Percentiles rank a stretch among this genome's conserved stretches.
Evolutionary conservation across 1,284 basidiomycete genomes (phyloP).

Genomic region (Irpex rosettiformis): DNA sequence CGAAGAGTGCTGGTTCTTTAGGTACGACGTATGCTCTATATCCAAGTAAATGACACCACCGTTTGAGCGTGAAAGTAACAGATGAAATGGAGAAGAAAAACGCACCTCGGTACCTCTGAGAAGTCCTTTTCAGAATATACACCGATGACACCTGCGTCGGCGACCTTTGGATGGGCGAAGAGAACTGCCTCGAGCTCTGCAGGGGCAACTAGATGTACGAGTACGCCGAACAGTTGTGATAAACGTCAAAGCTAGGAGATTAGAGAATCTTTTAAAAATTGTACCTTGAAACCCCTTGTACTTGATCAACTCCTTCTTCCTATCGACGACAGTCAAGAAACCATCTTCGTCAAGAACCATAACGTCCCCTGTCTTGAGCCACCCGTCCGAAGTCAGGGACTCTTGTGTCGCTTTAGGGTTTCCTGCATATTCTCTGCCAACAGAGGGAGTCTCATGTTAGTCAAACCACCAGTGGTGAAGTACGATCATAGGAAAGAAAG

Average conservation of each 20-base stretch:
- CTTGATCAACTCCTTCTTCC: conserved; percentile 43
- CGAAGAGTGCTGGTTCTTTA: conserved; percentile 27
- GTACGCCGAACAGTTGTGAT: neutral
- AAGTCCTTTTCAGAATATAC: conserved; percentile 36
- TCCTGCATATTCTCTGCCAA: conserved; percentile 14
- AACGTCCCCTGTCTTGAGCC: conserved; percentile 45
- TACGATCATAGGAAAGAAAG: too few relatives aligned
- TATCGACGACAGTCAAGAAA: conserved; percentile 21
- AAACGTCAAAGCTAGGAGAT: too few relatives aligned
- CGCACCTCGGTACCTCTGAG: conserved; percentile 73
- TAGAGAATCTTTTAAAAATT: neutral
- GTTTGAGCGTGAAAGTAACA: neutral
- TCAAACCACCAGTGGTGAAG: too few relatives aligned
- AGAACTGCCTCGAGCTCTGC: conserved; percentile 20
- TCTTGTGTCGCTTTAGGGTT: conserved; percentile 15
- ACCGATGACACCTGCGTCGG: conserved; percentile 26
- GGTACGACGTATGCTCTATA: conserved; percentile 70
- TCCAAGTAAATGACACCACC: too few relatives aligned
- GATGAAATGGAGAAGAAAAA: neutral
- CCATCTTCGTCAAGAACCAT: conserved; percentile 33
- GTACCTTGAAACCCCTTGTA: conserved; percentile 19
- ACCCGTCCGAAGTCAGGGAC: conserved; percentile 25
- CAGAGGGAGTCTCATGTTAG: neutral
- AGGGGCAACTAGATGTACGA: conserved; percentile 8
- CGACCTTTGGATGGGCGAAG: conserved; percentile 21